Base-by-base conservation (phyloP, 2,329 filamentous ascomycete species). In the Talaromyces sp. region DNA sequence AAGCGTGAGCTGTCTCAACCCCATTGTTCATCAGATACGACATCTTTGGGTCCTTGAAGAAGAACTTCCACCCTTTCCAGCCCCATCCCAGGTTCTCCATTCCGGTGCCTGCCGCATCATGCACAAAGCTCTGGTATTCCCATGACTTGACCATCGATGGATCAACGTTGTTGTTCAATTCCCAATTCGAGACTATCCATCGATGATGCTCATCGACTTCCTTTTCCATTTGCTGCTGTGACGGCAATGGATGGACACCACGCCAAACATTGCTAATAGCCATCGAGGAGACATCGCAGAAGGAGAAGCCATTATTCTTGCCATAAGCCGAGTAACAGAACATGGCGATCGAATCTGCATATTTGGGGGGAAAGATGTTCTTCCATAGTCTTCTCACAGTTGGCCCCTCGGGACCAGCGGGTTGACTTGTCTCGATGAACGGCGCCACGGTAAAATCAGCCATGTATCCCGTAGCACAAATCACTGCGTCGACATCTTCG, bases 271-370 rank as follows among this genome's bases (percentile, higher is more conserved):
- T 81, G 0, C 78, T 76, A 6, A 84, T 68, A 1, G 78, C 79
- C 80, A 82, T 82, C 45, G 76, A 72, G 4, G 75, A 76, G 43
- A 84, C 71, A 65, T 84, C 82, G 56, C 78, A 74, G 9, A 81
- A 70, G 13, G 75, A 73, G 24, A 78, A 75, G 66, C 78, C 62
- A 73, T 76, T 75, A 58, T 74, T 72, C 52, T 77, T 71, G 65
- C 73, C 71, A 7, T 27, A 62, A 14, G 75, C 73, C 8, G 74
- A 70, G 61, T 76, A 76, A 65, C 78, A 77, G 63, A 82, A 70
- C 60, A 82, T 78, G 0, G 80, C 83, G 4, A 84, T 73, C 9
- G 78, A 81, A 10, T 81, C 73, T 3, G 81, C 79, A 27, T 79
- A 70, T 27, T 76, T 70, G 0, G 80, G 73, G 1, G 81, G 81